phyloP scores from a whole-genome alignment of 2,329 filamentous ascomycete species.

The Bipolaris oryzae region DNA sequence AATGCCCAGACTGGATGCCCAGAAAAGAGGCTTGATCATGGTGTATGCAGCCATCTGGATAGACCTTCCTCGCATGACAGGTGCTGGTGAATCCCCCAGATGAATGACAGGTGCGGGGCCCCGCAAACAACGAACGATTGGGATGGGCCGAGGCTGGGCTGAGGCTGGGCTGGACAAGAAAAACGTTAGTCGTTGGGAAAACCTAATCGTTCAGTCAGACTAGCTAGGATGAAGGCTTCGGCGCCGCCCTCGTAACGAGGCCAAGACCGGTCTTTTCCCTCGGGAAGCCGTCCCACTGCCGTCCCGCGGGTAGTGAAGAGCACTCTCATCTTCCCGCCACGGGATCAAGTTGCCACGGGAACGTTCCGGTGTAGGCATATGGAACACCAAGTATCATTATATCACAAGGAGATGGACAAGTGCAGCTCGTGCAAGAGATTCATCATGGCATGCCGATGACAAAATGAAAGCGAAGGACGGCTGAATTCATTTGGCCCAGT shows the following conservation, averaged over 20 bases:
- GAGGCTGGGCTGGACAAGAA: constrained; percentile 7
- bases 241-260: neutral
- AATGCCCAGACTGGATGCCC: neutral
- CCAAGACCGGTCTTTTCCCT: neutral
- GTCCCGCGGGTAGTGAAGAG: constrained; percentile 7
- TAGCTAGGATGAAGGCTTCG: neutral
- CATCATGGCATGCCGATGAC: neutral
- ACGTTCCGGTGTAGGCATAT: neutral
- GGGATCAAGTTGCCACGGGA: neutral
- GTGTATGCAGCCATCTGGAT: neutral
- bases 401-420: neutral
- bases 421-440: neutral
- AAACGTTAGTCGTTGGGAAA: constrained; percentile 1
- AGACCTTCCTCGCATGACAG: neutral
- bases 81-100: neutral
- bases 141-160: constrained; percentile 4
- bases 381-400: neutral
- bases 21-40: neutral
- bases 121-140: constrained; percentile 21
- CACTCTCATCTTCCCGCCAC: neutral
- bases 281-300: constrained; percentile 1
- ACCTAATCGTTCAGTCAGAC: neutral
- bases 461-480: neutral
- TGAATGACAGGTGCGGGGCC: constrained; percentile 25
- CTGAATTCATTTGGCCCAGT: too few species aligned